Base-by-base conservation (phyloP, 108 stramenopile genomes). In the Skeletonema marinoi region DNA sequence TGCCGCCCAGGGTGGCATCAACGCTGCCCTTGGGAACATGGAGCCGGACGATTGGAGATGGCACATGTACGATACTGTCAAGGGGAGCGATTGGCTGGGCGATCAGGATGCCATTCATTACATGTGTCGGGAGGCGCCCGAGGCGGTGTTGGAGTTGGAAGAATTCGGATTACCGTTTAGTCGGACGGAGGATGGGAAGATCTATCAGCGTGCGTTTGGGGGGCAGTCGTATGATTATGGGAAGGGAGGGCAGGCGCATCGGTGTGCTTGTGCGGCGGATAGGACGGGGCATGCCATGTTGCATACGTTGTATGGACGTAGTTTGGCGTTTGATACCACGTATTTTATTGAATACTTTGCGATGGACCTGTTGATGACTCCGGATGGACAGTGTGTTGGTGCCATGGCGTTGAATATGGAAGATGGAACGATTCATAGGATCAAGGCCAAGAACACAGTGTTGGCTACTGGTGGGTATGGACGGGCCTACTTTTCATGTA, bases 41-140 rank as follows among this genome's bases (percentile, higher is more conserved):
- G 87, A 87, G 30, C 87, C 88, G 46, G 96, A 96, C 80, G 96
- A 96, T 78, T 96, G 96, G 96, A 60, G 80, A 65, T 99, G 98
- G 98, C 99, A 99, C 90, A 97, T 98, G 97, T 99, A 99, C 83
- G 99, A 99, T 86, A 99, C 99, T 19, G 99, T 99, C 46, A 99
- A 99, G 86, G 99, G 99, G 8, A 78, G 77, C 39, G 99, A 99
- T 80, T 99, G 98, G 98, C 91, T 99, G 9, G 99, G 99, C 16
- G 99, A 99, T 87, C 99, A 99, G 87, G 99, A 99, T 85, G 98
- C 99, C 73, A 99, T 99, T 77, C 98, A 99, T 84, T 99, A 99
- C 98, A 99, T 99, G 99, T 99, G 98, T 84, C 84, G 97, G 17
- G 99, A 99, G 86, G 99, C 99, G 25, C 99, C 99, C 60, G 79